Evolutionary conservation across 2,329 filamentous ascomycete species (phyloP), one percentile per base, ranked within the genome.

Genomic region (Pestalotiopsis fici): DNA sequence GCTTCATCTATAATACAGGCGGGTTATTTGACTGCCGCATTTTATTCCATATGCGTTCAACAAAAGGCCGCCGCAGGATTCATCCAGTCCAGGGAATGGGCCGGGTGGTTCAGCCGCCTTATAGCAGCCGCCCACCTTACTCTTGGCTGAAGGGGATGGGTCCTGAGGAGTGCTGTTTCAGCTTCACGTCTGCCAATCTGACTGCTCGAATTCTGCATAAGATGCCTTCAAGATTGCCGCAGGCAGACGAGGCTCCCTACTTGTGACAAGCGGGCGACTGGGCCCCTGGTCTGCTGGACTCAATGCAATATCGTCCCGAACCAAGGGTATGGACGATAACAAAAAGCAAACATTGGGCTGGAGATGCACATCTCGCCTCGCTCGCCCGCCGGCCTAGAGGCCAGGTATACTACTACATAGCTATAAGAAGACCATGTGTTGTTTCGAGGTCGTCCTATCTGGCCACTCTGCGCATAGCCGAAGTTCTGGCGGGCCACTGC

Each of bases 401-500:
- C 11, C 31, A 35, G 31, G 11, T 35, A 35, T 35, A 35, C 6
- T 35, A 35, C 31, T 35, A 35, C 31, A 35, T 35, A 7, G 31
- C 31, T 25, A 39, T 59, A n/a, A n/a, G n/a, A n/a, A n/a, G n/a
- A n/a, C 21, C 25, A 25, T 59, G n/a, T 11, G 12, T 15, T 28
- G 25, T 12, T 61, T 28, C 23, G 18, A 37, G 11, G 25, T 15
- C 31, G 0, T 47, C 59, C 4, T 62, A 35, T 59, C 67, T 66
- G 68, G 66, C 69, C 39, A 55, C 47, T 69, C 66, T 39, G 50
- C 63, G 28, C 50, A n/a, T 21, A 65, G 47, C 63, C 63, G 70
- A 71, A 65, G 70, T 71, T 71, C 64, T 67, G 63, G 66, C 70
- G 68, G 66, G 37, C 59, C 50, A 13, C 55, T 21, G 43, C 65